Evolutionary conservation across 2,329 filamentous ascomycete genomes (phyloP).

Genomic region (Penicillium sp.): DNA sequence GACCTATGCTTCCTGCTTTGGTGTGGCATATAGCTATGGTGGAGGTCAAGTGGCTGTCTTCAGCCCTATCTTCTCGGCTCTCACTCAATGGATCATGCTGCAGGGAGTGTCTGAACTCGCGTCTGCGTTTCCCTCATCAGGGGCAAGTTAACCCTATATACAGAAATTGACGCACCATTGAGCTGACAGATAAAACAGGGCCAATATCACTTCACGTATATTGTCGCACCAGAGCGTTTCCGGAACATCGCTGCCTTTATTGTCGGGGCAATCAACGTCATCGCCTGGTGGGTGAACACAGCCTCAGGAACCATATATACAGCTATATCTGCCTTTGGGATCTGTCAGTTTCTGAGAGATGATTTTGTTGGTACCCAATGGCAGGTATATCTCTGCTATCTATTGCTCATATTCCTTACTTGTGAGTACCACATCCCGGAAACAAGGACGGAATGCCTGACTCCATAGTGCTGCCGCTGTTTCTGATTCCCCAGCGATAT

Average conservation of each 20-base stretch:
- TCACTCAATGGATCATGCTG: constrained; percentile 24
- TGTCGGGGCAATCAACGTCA: constrained; percentile 25
- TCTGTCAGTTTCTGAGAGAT: constrained; percentile 11
- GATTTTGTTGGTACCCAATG: constrained; percentile 14
- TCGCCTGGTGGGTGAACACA: constrained; percentile 29
- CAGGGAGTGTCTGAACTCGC: background rate
- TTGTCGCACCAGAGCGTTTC: constrained; percentile 21
- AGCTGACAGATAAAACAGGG: constrained; percentile 15
- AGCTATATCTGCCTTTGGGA: constrained; percentile 19
- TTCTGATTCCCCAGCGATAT: constrained; percentile 11
- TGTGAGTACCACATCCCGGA: background rate
- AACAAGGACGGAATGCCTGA: background rate
- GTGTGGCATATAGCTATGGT: constrained; percentile 24
- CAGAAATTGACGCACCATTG: background rate
- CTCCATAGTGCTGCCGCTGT: constrained; percentile 20
- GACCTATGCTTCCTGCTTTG: constrained; percentile 25
- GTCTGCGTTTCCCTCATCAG: background rate
- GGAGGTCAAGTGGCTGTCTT: constrained; percentile 26
- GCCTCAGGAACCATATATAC: constrained; percentile 16
- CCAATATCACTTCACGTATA: constrained; percentile 34
- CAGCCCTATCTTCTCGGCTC: constrained; percentile 19
- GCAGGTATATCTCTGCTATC: constrained; percentile 20
- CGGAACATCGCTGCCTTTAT: constrained; percentile 28
- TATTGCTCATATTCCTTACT: constrained; percentile 7
- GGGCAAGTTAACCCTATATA: background rate